Conservation (phyloP, 495 filamentous ascomycete genomes). For the Filosporella fistucella region DNA sequence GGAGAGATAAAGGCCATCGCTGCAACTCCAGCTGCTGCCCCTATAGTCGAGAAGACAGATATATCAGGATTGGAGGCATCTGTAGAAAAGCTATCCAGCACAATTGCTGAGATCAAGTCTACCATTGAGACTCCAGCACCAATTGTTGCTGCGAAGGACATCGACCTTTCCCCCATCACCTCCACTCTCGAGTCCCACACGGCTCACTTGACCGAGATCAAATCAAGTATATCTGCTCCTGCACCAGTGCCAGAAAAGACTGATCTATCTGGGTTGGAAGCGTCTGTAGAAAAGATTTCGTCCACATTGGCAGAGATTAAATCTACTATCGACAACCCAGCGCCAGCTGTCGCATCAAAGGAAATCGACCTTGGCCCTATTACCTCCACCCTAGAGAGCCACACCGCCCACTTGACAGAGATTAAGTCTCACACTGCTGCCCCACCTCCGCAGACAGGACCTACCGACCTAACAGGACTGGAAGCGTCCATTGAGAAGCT, state of each 20-base stretch:
- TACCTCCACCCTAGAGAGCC: conserved; percentile 4
- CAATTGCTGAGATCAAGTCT: not conserved
- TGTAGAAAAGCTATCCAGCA: not conserved
- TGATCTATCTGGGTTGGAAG: conserved; percentile 11
- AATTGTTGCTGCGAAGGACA: not conserved
- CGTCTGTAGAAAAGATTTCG: conserved; percentile 4
- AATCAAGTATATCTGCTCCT: not conserved
- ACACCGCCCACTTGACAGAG: conserved; percentile 1
- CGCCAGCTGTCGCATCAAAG: not conserved
- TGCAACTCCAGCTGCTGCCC: not conserved
- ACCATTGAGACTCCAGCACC: not conserved
- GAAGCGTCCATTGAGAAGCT: conserved; percentile 2
- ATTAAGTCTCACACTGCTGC: conserved; percentile 5
- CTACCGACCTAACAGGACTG: conserved; percentile 11
- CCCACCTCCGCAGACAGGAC: conserved; percentile 4
- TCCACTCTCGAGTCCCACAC: not conserved
- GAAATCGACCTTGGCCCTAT: conserved; percentile 10
- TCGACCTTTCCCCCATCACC: conserved; percentile 2
- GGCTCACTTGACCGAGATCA: not conserved
- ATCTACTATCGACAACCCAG: not conserved
- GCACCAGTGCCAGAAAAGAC: conserved; percentile 3
- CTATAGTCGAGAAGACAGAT: not conserved
- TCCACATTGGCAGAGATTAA: not conserved
- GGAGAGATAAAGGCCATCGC: conserved; percentile 1
- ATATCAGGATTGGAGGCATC: not conserved